Evolutionary conservation across 768 basidiomycete genomes (phyloP), one percentile per base, ranked within the genome.

Genomic region (Coprinopsis cinerea): DNA sequence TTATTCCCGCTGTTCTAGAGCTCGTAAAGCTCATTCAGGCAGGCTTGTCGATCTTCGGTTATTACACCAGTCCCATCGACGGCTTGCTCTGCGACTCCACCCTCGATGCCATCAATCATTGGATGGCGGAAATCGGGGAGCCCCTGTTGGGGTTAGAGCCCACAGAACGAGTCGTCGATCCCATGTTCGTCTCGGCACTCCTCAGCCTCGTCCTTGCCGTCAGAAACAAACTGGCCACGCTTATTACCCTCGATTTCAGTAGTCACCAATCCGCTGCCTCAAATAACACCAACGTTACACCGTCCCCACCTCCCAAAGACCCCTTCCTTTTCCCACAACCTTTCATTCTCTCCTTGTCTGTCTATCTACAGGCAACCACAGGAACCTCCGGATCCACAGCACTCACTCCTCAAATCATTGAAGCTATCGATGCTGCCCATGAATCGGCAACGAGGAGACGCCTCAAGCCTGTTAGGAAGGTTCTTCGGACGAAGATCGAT

Each of bases 41-140:
- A 9, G 79, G 78, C 24, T 75, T 92, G 26, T 68, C 74, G 44
- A 72, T 90, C 44, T 92, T 85, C 61, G 88, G 87, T 51, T 68
- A 86, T 66, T 87, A 66, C 46, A 14, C 23, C 25, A 22, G 35
- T n/a, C 23, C 53, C 23, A 59, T 76, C 36, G 81, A 92, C 62
- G 89, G 89, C 1, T 71, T 92, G 13, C 66, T 92, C 20, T 92
- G 89, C 60, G 88, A 92, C 63, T 66, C 73, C 13, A 89, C 89
- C 0, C 77, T 88, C 23, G 79, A 83, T 23, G 88, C 82, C 4
- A 77, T 92, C 27, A 71, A 76, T 42, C 69, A 66, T 44, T 92
- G 89, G 88, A 77, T 79, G 25, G 58, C 73, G 13, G 77, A 80
- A 39, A 73, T 91, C 36, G 88, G 84, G 11, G 79, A 79, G 54